phyloP scores from a whole-genome alignment of 768 basidiomycete genomes.

The Terana coerulea region DNA sequence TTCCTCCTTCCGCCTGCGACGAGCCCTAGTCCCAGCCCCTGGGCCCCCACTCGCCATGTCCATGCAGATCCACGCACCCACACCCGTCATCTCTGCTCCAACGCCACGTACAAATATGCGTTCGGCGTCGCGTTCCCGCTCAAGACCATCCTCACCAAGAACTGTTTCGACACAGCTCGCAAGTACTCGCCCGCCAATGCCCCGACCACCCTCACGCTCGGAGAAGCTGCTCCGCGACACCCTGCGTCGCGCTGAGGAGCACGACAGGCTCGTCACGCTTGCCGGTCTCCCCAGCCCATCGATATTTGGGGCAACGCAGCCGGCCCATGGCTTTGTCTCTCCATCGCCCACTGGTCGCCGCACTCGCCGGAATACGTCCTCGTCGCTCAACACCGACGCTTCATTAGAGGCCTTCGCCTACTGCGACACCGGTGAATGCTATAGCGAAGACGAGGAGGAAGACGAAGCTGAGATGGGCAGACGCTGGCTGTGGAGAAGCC shows the following conservation, averaged over 20 bases:
- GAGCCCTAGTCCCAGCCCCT: slow-evolving; percentile 21
- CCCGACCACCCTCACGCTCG: slow-evolving; percentile 46
- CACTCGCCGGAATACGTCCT: slow-evolving; percentile 25
- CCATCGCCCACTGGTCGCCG: slow-evolving; percentile 21
- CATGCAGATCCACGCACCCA: slow-evolving; percentile 29
- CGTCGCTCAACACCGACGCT: slow-evolving; percentile 20
- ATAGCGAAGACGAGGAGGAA: slow-evolving; percentile 17
- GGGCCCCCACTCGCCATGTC: slow-evolving; percentile 37
- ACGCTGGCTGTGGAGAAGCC: slow-evolving; percentile 17
- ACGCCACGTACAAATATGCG: slow-evolving; percentile 14
- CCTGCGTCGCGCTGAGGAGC: slow-evolving; percentile 45
- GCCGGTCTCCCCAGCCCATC: slow-evolving; percentile 19
- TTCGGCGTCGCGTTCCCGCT: slow-evolving; percentile 17
- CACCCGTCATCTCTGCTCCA: slow-evolving; percentile 24
- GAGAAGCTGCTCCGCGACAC: slow-evolving; percentile 55
- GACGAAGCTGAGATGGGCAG: slow-evolving; percentile 11
- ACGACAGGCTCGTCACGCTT: slow-evolving; percentile 31
- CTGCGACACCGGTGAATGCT: slow-evolving; percentile 8
- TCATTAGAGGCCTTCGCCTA: slow-evolving; percentile 21
- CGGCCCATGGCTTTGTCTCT: slow-evolving; percentile 17
- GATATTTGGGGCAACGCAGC: slow-evolving; percentile 12
- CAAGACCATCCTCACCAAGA: slow-evolving; percentile 23
- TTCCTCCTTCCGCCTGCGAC: slow-evolving; percentile 16
- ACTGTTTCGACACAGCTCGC: slow-evolving; percentile 12
- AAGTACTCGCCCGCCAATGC: slow-evolving; percentile 23